These are phyloP conservation scores for Rhizopus arrhizus DNA, from an alignment of 371 early-diverging fungal genomes.

Conservation along the genomic window DNA sequence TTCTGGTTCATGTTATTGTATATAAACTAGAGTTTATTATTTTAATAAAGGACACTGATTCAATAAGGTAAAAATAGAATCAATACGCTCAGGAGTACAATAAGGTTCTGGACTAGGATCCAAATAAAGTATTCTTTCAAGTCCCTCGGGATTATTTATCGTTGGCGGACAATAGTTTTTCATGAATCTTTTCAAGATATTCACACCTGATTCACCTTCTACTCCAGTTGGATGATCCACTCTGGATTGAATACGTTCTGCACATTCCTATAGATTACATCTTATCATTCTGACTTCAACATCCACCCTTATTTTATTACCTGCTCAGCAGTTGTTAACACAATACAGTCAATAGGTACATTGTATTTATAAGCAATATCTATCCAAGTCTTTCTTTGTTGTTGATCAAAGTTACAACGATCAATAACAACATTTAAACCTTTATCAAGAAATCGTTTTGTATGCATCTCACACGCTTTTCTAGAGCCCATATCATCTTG, in stretches of 20 bases:
- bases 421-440: constrained; percentile 71
- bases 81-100: constrained; percentile 55
- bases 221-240: constrained; percentile 76
- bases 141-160: constrained; percentile 56
- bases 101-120: constrained; percentile 49
- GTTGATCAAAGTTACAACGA: constrained; percentile 77
- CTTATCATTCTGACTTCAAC: background rate
- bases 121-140: constrained; percentile 54
- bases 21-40: background rate
- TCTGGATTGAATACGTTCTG: constrained; percentile 61
- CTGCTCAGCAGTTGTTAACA: constrained; percentile 63
- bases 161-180: constrained; percentile 62
- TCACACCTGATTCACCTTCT: constrained; percentile 61
- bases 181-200: constrained; percentile 64
- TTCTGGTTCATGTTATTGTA: background rate
- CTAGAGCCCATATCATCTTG: constrained; percentile 70
- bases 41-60: constrained; percentile 15
- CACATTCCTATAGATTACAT: constrained; percentile 46
- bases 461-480: constrained; percentile 60
- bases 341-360: constrained; percentile 69
- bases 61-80: constrained; percentile 42
- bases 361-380: constrained; percentile 60
- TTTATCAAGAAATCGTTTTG: constrained; percentile 40
- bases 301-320: constrained; percentile 19
- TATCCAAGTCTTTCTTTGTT: constrained; percentile 74